phyloP scores from a whole-genome alignment of 805 yeast species.

The Cyberlindnera saturnus region DNA sequence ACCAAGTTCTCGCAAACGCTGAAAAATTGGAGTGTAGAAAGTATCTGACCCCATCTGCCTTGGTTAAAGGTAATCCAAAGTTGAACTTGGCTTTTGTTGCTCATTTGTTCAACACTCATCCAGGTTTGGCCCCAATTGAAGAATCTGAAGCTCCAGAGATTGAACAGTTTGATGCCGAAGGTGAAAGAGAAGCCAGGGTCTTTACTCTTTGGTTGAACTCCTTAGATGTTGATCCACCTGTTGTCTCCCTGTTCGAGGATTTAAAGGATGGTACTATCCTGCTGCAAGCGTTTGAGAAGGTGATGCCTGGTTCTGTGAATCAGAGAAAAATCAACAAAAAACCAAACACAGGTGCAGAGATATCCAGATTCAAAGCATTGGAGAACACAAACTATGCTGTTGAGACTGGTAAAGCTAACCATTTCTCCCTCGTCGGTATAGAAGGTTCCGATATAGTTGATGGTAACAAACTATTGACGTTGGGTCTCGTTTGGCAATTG shows the following conservation, averaged over 20 bases:
- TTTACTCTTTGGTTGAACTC: conserved; percentile 97
- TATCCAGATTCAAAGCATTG: conserved; percentile 88
- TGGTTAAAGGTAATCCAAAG: conserved; percentile 94
- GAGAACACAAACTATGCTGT: conserved; percentile 99
- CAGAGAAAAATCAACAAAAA: conserved; percentile 75
- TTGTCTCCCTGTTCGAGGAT: conserved; percentile 87
- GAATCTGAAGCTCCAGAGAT: conserved; percentile 89
- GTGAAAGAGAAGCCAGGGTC: conserved; percentile 98
- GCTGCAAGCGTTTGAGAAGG: conserved; percentile 92
- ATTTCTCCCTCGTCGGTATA: conserved; percentile 92
- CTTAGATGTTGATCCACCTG: conserved; percentile 92
- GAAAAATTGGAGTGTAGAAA: conserved; percentile 90
- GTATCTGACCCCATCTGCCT: conserved; percentile 86
- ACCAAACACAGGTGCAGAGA: conserved; percentile 67
- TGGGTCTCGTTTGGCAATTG: conserved; percentile 96
- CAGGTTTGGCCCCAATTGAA: conserved; percentile 93
- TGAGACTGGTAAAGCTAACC: conserved; percentile 86
- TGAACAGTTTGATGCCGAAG: conserved; percentile 98
- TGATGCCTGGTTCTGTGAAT: conserved; percentile 87
- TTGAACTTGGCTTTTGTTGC: conserved; percentile 97
- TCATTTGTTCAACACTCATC: conserved; percentile 91
- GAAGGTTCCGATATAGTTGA: conserved; percentile 97
- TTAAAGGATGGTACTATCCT: conserved; percentile 87
- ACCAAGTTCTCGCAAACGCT: conserved; percentile 77
- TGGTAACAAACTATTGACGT: conserved; percentile 81